These are phyloP conservation scores for Oryza punctata DNA, from an alignment of 176 grass and related monocot species.

Conservation along the genomic window DNA sequence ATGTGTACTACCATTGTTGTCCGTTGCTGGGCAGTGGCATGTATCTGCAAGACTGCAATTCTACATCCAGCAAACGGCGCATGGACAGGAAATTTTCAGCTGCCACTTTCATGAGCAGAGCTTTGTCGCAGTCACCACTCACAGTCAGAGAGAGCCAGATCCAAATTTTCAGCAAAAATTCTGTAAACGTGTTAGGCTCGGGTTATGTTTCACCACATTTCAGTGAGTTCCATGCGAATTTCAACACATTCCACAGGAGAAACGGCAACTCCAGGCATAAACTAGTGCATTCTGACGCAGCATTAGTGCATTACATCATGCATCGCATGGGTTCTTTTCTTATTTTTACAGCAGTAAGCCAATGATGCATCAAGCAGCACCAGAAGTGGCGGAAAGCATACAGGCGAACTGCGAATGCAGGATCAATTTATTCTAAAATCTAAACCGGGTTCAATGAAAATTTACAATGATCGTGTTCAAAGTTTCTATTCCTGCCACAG, in stretches of 20 bases:
- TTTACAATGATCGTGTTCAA: slow-evolving; percentile 26
- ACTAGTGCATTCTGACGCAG: neutral
- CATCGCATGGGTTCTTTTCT: neutral
- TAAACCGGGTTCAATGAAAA: neutral
- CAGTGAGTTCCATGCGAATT: neutral
- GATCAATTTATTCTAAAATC: slow-evolving; percentile 12
- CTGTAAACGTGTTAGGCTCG: too few species aligned
- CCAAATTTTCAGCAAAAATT: neutral
- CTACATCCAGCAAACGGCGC: neutral
- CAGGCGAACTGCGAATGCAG: neutral
- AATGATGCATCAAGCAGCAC: neutral
- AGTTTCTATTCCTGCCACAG: neutral
- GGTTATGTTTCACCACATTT: neutral
- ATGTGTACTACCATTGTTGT: neutral
- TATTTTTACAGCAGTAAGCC: neutral
- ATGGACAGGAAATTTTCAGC: neutral
- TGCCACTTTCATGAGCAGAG: neutral
- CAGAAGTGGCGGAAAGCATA: neutral
- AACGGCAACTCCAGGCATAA: neutral
- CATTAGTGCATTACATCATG: neutral
- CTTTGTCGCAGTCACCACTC: neutral
- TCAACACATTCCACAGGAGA: neutral
- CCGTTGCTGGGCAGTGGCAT: neutral
- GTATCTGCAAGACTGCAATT: neutral
- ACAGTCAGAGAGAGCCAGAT: neutral